Evolutionary conservation across 1,139 yeast genomes (phyloP), one percentile per base, ranked within the genome.

Genomic region (Keqinozyma sinolaborantium): DNA sequence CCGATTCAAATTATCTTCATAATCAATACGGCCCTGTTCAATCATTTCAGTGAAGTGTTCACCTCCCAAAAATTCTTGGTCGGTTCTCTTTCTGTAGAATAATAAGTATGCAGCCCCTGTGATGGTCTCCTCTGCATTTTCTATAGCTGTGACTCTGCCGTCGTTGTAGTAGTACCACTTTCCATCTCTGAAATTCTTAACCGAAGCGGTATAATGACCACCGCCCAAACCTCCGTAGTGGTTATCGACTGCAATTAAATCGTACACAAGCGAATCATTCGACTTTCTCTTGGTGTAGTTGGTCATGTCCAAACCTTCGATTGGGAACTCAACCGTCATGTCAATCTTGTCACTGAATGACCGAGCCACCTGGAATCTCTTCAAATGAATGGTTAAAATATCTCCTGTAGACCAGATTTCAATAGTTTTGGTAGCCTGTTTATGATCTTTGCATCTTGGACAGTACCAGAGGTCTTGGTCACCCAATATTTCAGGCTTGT

Each of bases 211-310:
- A 54, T 92, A 92, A 60, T 92, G 98, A 3, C 98, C 98, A 5
- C 98, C 98, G 1, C 97, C 97, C 20, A 92, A 67, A 0, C 97
- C 97, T 34, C 98, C 98, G 53, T 72, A 90, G 53, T 92, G 98
- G 54, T 90, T 90, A 53, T 90, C 97, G 16, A 92, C 97, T 0
- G 95, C 97, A 48, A 86, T 72, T 45, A 92, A 65, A 53, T 92
- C 98, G 55, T 92, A 92, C 0, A 86, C 55, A 12, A 58, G 49
- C 6, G 59, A 60, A 4, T 60, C 61, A 9, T 58, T 58, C 12
- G 56, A 53, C 10, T 62, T 55, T 13, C 53, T 50, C 21, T 64
- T 59, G 9, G 84, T 70, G 45, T 78, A 76, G 14, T 71, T 64
- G 2, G 76, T 54, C 69, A 92, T 70, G 48, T 90, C 94, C 28